These are phyloP conservation scores for Haplosporangium gracile DNA, from an alignment of 192 early-diverging fungal genomes.

Conservation along the genomic window DNA sequence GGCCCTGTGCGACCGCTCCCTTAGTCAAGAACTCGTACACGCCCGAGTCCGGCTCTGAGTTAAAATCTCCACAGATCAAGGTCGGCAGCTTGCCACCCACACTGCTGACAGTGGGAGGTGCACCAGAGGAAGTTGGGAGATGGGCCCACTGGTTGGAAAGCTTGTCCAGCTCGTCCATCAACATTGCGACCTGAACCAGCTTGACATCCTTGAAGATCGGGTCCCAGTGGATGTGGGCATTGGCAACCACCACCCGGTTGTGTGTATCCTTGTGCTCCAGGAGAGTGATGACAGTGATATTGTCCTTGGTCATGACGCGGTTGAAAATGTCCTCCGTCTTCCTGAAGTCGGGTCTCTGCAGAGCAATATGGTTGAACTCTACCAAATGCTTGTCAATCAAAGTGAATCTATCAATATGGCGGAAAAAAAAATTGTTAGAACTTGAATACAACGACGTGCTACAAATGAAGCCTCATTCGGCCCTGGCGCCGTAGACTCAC, in stretches of 20 bases:
- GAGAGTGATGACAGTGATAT: conserved; percentile 85
- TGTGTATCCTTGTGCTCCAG: conserved; percentile 83
- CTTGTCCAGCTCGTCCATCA: conserved; percentile 87
- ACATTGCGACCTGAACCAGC: conserved; percentile 91
- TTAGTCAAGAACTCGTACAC: conserved; percentile 89
- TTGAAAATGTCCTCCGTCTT: conserved; percentile 93
- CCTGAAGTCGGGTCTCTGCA: conserved; percentile 86
- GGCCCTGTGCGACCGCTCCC: conserved; percentile 80
- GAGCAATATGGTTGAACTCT: conserved; percentile 93
- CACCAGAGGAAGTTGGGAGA: conserved; percentile 6
- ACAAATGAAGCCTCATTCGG: background rate
- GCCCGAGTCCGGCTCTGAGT: conserved; percentile 88
- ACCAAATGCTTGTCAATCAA: conserved; percentile 85
- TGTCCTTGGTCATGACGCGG: conserved; percentile 96
- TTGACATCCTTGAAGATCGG: conserved; percentile 91
- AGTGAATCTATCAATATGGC: conserved; percentile 69
- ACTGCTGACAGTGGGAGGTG: background rate
- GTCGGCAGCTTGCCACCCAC: conserved; percentile 58
- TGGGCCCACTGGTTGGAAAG: conserved; percentile 64
- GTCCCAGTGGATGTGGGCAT: conserved; percentile 96
- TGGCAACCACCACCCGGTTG: conserved; percentile 79
- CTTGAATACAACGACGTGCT: background rate
- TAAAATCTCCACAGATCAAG: conserved; percentile 93
- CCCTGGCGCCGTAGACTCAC: conserved; percentile 53
- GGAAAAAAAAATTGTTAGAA: background rate